These are phyloP conservation scores for Fusarium floridanum DNA, from an alignment of 2,329 filamentous ascomycete genomes.

Conservation along the genomic window DNA sequence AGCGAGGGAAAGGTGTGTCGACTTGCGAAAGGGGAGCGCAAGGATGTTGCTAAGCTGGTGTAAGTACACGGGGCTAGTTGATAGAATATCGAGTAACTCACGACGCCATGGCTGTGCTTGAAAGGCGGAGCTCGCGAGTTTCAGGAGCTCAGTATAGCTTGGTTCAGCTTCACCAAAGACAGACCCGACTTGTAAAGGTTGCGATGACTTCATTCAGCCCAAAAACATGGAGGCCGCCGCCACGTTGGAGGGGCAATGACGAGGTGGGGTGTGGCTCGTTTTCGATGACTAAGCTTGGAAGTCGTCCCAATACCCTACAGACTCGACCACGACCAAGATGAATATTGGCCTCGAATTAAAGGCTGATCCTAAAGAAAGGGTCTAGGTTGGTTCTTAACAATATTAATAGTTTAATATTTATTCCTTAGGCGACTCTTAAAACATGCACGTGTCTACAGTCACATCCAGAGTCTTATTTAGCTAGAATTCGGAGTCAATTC, in stretches of 20 bases:
- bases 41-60: slow-evolving; percentile 68
- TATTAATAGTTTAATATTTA: not conserved
- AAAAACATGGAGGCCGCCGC: slow-evolving; percentile 26
- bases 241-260: slow-evolving; percentile 45
- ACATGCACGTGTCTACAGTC: not conserved
- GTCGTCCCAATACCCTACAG: slow-evolving; percentile 11
- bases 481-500: not conserved
- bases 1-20: slow-evolving; percentile 82
- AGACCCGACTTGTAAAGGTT: slow-evolving; percentile 19
- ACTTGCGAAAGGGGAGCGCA: slow-evolving; percentile 88
- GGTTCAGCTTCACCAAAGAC: slow-evolving; percentile 13
- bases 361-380: not conserved
- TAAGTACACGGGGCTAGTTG: slow-evolving; percentile 13
- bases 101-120: slow-evolving; percentile 45
- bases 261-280: slow-evolving; percentile 19
- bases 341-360: not conserved
- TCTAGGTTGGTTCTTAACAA: not conserved
- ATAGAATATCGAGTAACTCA: slow-evolving; percentile 25
- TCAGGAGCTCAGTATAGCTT: slow-evolving; percentile 3
- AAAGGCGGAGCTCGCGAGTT: slow-evolving; percentile 16
- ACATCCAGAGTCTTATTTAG: not conserved
- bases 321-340: not conserved
- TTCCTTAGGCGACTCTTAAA: not conserved
- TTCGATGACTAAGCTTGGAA: not conserved
- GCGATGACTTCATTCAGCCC: slow-evolving; percentile 43